phyloP scores from a whole-genome alignment of 1,284 basidiomycete species.

The Chalciporus sp. region DNA sequence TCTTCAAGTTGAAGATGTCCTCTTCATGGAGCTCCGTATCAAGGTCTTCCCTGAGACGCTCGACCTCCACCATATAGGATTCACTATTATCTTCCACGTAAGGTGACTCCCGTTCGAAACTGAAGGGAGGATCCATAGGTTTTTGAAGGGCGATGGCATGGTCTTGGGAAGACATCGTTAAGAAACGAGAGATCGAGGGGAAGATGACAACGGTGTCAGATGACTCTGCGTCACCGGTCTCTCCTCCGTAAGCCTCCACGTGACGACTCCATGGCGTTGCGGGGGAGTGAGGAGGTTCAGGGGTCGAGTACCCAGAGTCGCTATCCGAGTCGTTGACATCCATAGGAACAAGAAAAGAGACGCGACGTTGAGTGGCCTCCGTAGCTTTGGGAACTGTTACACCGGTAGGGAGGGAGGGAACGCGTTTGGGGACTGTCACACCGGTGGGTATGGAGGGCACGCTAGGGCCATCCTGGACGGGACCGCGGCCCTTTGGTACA shows the following conservation, averaged over 20 bases:
- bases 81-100: conserved; percentile 8
- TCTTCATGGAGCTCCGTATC: not conserved
- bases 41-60: not conserved
- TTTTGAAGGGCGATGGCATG: not conserved
- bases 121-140: not conserved
- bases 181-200: not conserved
- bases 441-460: not conserved
- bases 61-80: conserved; percentile 1
- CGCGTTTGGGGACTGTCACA: not conserved
- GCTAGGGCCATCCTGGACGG: not conserved
- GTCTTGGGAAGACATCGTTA: not conserved
- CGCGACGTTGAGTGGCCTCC: not conserved
- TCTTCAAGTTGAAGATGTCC: not conserved
- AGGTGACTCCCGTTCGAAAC: not conserved
- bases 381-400: not conserved
- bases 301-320: not conserved
- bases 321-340: not conserved
- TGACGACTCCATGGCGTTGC: not conserved
- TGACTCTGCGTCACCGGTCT: not conserved
- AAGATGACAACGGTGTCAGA: not conserved
- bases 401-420: not conserved
- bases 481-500: conserved; percentile 13
- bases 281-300: not conserved
- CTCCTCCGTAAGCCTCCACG: not conserved
- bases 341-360: not conserved